Evolutionary conservation across 805 yeast genomes (phyloP).

Genomic region (Metschnikowia vanudenii): DNA sequence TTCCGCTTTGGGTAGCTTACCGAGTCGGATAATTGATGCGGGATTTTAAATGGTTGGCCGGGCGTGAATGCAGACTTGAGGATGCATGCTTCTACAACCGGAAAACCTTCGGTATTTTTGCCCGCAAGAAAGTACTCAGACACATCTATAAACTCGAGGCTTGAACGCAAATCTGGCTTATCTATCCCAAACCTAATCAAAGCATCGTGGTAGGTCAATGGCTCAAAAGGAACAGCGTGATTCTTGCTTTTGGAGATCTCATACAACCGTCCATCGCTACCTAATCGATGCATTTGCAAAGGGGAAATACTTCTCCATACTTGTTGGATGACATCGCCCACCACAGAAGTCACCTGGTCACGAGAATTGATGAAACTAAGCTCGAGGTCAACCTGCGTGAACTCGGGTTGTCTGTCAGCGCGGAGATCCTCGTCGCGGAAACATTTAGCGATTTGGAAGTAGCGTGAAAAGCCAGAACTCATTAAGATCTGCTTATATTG

Average conservation of each 20-base stretch:
- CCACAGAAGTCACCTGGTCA: slow-evolving; percentile 62
- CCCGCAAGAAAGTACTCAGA: slow-evolving; percentile 35
- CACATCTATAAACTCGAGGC: slow-evolving; percentile 50
- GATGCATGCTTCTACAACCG: slow-evolving; percentile 73
- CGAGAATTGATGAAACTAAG: slow-evolving; percentile 74
- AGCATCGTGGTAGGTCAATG: slow-evolving; percentile 65
- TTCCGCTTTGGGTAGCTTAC: slow-evolving; percentile 52
- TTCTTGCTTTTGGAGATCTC: slow-evolving; percentile 5
- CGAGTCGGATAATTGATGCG: slow-evolving; percentile 39
- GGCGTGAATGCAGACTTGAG: slow-evolving; percentile 48
- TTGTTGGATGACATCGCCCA: slow-evolving; percentile 53
- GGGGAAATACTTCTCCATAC: slow-evolving; percentile 55
- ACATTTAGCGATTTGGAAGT: slow-evolving; percentile 90
- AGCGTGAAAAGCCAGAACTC: slow-evolving; percentile 87
- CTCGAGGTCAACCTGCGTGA: slow-evolving; percentile 95
- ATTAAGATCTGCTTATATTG: slow-evolving; percentile 93
- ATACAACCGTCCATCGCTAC: slow-evolving; percentile 31
- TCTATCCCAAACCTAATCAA: slow-evolving; percentile 81
- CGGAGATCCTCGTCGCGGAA: slow-evolving; percentile 95
- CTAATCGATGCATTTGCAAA: slow-evolving; percentile 38
- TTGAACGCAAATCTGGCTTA: slow-evolving; percentile 85
- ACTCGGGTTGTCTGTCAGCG: slow-evolving; percentile 95
- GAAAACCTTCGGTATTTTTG: slow-evolving; percentile 44
- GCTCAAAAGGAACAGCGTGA: slow-evolving; percentile 24
- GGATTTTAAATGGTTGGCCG: slow-evolving; percentile 25